These are phyloP conservation scores for Populus tomentosa DNA, from an alignment of 441 rosid genomes.

Conservation along the genomic window DNA sequence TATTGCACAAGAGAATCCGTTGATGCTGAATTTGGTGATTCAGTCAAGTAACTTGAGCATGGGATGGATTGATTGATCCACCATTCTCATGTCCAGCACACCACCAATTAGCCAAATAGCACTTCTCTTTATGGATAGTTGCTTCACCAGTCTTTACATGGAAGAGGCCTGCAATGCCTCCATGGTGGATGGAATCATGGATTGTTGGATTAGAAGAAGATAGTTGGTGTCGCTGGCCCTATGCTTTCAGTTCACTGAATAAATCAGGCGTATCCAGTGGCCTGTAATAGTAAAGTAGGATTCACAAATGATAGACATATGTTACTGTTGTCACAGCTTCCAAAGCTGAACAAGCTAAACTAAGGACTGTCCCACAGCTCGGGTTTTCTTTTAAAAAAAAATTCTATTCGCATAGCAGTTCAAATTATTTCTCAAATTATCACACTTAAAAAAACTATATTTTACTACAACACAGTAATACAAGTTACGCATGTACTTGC, in stretches of 20 bases:
- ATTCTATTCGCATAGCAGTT: too few species aligned
- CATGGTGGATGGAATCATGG: background rate
- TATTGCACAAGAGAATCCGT: background rate
- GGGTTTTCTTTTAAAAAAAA: too few species aligned
- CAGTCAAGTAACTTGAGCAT: background rate
- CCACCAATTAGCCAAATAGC: background rate
- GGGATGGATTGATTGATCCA: background rate
- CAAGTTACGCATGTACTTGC: too few species aligned
- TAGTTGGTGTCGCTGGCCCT: background rate
- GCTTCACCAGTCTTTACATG: background rate
- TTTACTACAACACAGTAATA: too few species aligned
- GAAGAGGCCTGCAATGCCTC: background rate
- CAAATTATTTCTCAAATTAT: too few species aligned
- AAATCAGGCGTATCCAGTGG: background rate
- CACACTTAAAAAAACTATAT: too few species aligned
- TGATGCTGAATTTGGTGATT: background rate
- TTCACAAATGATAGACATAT: slow-evolving; percentile 1
- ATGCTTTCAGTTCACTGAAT: background rate
- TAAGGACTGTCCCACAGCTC: background rate
- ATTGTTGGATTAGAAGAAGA: background rate
- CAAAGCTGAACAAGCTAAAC: slow-evolving; percentile 7
- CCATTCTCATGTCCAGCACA: background rate
- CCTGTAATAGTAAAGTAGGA: slow-evolving; percentile 4
- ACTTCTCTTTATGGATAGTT: background rate
- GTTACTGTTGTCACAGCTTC: background rate